phyloP scores from a whole-genome alignment of 164 flowering plant species.

The Protea cynaroides region DNA sequence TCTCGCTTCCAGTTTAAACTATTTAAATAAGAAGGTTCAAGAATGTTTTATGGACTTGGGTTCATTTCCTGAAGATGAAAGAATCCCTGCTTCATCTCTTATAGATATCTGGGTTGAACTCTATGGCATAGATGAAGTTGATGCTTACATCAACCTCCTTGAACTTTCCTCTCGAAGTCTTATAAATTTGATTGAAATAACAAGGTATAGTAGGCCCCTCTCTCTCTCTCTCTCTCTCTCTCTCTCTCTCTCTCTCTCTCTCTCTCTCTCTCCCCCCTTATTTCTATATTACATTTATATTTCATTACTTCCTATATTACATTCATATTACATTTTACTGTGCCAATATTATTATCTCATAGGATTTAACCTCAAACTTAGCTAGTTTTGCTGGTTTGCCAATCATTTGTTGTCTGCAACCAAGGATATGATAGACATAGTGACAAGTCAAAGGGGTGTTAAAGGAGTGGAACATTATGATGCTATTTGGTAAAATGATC shows the following conservation, averaged over 20 bases:
- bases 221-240: not conserved
- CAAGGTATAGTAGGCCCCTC: not conserved
- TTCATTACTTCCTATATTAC: no score
- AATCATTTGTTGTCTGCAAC: no score
- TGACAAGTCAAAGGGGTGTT: no score
- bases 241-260: not conserved
- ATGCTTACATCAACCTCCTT: constrained; percentile 52
- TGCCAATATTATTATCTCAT: no score
- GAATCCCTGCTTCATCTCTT: constrained; percentile 51
- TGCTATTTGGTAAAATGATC: no score
- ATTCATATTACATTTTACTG: no score
- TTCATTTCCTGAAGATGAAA: constrained; percentile 57
- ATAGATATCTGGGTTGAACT: constrained; percentile 59
- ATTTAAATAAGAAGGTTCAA: constrained; percentile 9
- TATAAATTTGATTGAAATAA: constrained; percentile 36
- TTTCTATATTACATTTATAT: no score
- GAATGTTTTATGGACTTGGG: constrained; percentile 61
- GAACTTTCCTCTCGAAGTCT: constrained; percentile 58
- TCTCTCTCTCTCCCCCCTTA: no score
- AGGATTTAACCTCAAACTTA: no score
- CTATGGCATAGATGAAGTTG: constrained; percentile 47
- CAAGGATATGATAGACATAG: no score
- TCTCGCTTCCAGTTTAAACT: constrained; percentile 30
- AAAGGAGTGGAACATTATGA: no score
- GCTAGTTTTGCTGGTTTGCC: no score